These are phyloP conservation scores for Candida tropicalis DNA, from an alignment of 1,139 yeast species.

Conservation along the genomic window DNA sequence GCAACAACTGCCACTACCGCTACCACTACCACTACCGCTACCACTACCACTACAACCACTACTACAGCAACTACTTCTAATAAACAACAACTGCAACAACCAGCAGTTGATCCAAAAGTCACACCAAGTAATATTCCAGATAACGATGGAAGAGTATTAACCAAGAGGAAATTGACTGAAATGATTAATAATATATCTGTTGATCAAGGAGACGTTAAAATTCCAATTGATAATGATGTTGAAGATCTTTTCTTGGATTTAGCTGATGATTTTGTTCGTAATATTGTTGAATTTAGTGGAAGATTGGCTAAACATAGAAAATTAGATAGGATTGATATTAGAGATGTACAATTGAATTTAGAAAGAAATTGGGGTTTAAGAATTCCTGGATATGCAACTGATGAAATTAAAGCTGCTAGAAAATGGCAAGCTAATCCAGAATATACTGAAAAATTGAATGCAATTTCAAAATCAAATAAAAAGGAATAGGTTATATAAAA, in stretches of 20 bases:
- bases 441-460: slow-evolving; percentile 62
- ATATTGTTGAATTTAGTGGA: slow-evolving; percentile 92
- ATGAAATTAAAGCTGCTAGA: slow-evolving; percentile 83
- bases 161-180: slow-evolving; percentile 86
- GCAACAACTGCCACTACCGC: slow-evolving; percentile 11
- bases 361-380: slow-evolving; percentile 96
- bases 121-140: slow-evolving; percentile 39
- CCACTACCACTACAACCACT: slow-evolving; percentile 15
- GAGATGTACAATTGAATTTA: slow-evolving; percentile 87
- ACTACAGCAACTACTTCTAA: slow-evolving; percentile 14
- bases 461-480: slow-evolving; percentile 10
- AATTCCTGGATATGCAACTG: slow-evolving; percentile 90
- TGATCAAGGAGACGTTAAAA: slow-evolving; percentile 86
- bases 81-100: slow-evolving; percentile 3
- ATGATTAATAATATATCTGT: slow-evolving; percentile 80
- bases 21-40: slow-evolving; percentile 13
- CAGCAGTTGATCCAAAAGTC: slow-evolving; percentile 11
- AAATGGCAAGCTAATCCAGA: slow-evolving; percentile 75
- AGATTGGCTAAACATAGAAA: slow-evolving; percentile 92
- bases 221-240: slow-evolving; percentile 93
- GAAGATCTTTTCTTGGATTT: slow-evolving; percentile 87
- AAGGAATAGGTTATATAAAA: slow-evolving; percentile 7
- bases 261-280: slow-evolving; percentile 93
- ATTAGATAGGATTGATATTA: slow-evolving; percentile 83
- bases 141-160: slow-evolving; percentile 75